A percentile compares a stretch with the other conserved stretches of the same genome.
phyloP scores from a whole-genome alignment of 202 grass and related monocot genomes.

The Schoenoplectus triqueter region DNA sequence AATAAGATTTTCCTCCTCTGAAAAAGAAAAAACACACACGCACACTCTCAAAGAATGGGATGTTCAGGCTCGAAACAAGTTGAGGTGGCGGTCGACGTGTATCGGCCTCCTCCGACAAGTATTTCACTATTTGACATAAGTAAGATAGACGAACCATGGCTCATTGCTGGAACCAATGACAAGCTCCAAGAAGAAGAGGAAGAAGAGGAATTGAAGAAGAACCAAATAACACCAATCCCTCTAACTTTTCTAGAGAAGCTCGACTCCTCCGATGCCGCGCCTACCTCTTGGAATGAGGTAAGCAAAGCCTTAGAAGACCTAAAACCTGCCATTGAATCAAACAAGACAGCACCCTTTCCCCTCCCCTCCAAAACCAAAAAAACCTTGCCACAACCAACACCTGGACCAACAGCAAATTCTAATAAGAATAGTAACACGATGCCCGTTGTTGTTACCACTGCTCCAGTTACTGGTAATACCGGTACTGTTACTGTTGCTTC shows the following conservation, averaged over 20 bases:
- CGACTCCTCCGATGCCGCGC: constrained; percentile 65
- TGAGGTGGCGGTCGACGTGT: constrained; percentile 50
- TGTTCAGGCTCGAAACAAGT: constrained; percentile 66
- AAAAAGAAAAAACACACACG: neutral
- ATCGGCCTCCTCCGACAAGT: constrained; percentile 72
- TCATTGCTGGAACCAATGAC: constrained; percentile 58
- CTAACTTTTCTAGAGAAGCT: constrained; percentile 82
- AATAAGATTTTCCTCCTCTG: neutral
- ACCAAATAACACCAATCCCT: constrained; percentile 45
- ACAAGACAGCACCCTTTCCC: constrained; percentile 35
- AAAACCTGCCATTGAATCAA: constrained; percentile 63
- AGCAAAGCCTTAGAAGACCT: constrained; percentile 95
- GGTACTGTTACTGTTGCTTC: neutral
- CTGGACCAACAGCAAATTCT: constrained; percentile 5
- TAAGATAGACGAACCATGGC: constrained; percentile 85
- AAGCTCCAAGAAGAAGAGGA: constrained; percentile 36
- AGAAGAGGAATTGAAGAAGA: constrained; percentile 33
- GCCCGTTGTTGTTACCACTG: constrained; percentile 24
- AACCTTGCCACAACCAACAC: constrained; percentile 1
- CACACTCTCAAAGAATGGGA: constrained; percentile 46
- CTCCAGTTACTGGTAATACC: neutral
- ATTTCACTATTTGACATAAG: constrained; percentile 81
- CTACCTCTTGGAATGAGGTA: constrained; percentile 85
- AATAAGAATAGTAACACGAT: constrained; percentile 15
- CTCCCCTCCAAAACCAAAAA: constrained; percentile 31